Percentiles rank a stretch among this genome's conserved stretches.
Conservation (phyloP, 345 rosid species). For the Hirschfeldia incana region DNA sequence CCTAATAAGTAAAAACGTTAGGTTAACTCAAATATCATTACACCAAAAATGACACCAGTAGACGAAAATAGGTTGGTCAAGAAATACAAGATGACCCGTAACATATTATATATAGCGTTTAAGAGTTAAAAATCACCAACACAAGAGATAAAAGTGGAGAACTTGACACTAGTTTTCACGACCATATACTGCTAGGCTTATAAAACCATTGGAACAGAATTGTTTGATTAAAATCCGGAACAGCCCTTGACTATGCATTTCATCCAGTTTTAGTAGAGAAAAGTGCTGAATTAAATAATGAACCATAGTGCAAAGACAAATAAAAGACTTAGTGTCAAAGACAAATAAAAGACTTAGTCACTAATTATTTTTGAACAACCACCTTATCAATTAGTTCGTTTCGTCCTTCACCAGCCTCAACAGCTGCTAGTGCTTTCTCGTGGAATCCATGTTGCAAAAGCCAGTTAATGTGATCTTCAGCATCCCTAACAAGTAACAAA, state of each 20-base stretch:
- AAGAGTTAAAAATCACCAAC: not conserved
- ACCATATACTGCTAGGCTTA: conserved; percentile 12
- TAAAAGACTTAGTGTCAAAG: conserved; percentile 1
- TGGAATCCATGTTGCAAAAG: conserved; percentile 98
- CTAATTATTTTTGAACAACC: conserved; percentile 20
- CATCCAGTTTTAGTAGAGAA: not conserved
- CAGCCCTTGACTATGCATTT: not conserved
- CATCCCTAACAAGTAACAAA: conserved; percentile 62
- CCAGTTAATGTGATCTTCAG: conserved; percentile 98
- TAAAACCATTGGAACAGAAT: conserved; percentile 7
- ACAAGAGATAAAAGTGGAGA: not conserved
- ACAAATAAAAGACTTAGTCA: too few species aligned
- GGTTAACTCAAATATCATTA: not conserved
- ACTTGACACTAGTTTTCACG: not conserved
- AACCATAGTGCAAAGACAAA: not conserved
- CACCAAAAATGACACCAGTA: not conserved
- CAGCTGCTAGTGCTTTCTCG: conserved; percentile 97
- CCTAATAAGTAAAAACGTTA: conserved; percentile 52
- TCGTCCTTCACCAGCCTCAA: conserved; percentile 93
- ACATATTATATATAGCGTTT: not conserved
- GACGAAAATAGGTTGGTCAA: not conserved
- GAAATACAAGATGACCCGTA: not conserved
- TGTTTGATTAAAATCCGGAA: not conserved
- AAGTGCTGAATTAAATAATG: not conserved
- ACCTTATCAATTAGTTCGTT: conserved; percentile 98